Percentiles rank a stretch among this genome's conserved stretches.
Evolutionary conservation across 805 yeast species (phyloP).

Genomic region (Debaryomyces prosopidis): DNA sequence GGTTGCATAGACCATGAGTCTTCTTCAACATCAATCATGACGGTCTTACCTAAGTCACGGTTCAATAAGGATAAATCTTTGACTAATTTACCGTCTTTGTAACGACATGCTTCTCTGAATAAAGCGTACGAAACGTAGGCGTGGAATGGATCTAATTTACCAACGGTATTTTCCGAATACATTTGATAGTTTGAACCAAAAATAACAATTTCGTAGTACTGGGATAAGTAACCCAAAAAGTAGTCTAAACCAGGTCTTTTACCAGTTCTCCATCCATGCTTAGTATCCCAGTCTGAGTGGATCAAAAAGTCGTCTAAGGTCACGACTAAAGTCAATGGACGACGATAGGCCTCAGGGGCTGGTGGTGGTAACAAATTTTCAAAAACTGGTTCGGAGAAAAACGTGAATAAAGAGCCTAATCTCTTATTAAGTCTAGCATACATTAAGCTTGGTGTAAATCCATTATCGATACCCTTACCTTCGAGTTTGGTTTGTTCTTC

Average conservation of each 20-base stretch:
- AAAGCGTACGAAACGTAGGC: constrained; percentile 85
- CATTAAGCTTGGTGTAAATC: constrained; percentile 64
- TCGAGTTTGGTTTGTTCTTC: constrained; percentile 61
- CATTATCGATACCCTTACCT: constrained; percentile 57
- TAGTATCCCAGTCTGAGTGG: constrained; percentile 89
- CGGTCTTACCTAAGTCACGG: constrained; percentile 82
- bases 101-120: constrained; percentile 87
- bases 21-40: constrained; percentile 76
- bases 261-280: constrained; percentile 97
- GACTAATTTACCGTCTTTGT: constrained; percentile 83
- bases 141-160: constrained; percentile 90
- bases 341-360: constrained; percentile 84
- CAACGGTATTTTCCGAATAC: constrained; percentile 80
- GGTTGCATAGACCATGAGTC: constrained; percentile 81
- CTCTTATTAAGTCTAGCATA: constrained; percentile 72
- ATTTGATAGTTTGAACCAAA: constrained; percentile 84
- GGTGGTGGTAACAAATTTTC: constrained; percentile 94
- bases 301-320: constrained; percentile 87
- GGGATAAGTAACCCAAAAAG: constrained; percentile 90
- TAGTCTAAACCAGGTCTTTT: constrained; percentile 98
- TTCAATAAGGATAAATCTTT: constrained; percentile 89
- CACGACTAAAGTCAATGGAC: constrained; percentile 88
- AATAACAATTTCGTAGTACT: constrained; percentile 92
- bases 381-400: constrained; percentile 91
- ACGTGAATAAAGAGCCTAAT: constrained; percentile 70